phyloP scores from a whole-genome alignment of 306 rosid species.

The Amphicarpaea edgeworthii region DNA sequence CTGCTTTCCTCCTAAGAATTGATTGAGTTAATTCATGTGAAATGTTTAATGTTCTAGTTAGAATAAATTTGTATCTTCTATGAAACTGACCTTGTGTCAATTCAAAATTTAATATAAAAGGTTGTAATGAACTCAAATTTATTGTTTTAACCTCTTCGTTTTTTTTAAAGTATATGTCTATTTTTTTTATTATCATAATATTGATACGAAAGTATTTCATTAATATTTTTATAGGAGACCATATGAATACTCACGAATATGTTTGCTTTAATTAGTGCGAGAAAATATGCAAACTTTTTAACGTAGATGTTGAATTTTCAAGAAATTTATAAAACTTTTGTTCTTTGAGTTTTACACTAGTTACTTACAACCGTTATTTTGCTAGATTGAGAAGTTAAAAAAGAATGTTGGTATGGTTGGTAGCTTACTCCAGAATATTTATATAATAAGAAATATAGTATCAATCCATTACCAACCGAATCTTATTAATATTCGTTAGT shows the following conservation, averaged over 20 bases:
- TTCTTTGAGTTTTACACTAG: not conserved
- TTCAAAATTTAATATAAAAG: too few relatives aligned
- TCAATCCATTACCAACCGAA: not conserved
- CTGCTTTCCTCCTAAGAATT: not conserved
- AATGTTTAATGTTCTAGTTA: not conserved
- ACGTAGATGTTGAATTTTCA: not conserved
- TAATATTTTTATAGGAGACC: too few relatives aligned
- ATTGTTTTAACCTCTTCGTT: too few relatives aligned
- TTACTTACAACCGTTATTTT: not conserved
- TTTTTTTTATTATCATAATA: too few relatives aligned
- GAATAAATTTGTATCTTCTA: not conserved
- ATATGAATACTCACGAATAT: too few relatives aligned
- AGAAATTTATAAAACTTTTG: not conserved
- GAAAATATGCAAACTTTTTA: too few relatives aligned
- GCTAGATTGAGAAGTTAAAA: not conserved
- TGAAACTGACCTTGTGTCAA: not conserved
- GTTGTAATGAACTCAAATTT: too few relatives aligned
- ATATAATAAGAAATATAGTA: not conserved
- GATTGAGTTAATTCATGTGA: not conserved
- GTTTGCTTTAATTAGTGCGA: too few relatives aligned
- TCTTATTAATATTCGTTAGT: slow-evolving; percentile 2
- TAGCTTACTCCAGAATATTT: not conserved
- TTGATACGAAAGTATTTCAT: too few relatives aligned
- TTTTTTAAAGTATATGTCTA: too few relatives aligned
- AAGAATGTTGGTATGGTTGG: not conserved